Conservation (phyloP, 805 yeast genomes). For the Monosporozyma yasuniensis region DNA sequence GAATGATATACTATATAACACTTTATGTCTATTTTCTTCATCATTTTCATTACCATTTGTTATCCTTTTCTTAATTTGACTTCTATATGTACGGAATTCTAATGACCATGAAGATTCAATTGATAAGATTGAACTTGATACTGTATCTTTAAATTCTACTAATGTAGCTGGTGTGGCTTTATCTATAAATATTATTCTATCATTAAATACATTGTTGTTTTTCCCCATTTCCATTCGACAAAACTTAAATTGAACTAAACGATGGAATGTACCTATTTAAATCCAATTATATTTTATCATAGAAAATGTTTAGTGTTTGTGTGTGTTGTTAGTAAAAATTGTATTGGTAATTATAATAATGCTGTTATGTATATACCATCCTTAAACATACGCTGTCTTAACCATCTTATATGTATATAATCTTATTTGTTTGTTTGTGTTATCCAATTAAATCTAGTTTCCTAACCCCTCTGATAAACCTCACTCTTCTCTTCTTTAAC, state of each 20-base stretch:
- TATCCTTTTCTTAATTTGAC: constrained; percentile 12
- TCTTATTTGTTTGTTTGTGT: not conserved
- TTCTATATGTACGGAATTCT: constrained; percentile 25
- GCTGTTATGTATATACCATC: not conserved
- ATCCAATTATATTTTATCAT: too few species aligned
- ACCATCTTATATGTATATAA: not conserved
- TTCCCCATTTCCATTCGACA: too few species aligned
- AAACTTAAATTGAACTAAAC: too few species aligned
- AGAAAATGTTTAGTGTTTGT: constrained; percentile 2
- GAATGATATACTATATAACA: constrained; percentile 24
- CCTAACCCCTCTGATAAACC: too few species aligned
- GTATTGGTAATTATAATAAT: not conserved
- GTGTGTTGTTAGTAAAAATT: not conserved
- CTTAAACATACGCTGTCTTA: constrained; percentile 13
- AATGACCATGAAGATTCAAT: constrained; percentile 25
- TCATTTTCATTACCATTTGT: constrained; percentile 10
- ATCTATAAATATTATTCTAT: constrained; percentile 26
- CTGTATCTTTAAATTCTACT: constrained; percentile 23
- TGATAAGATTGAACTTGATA: constrained; percentile 18
- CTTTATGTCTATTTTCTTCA: constrained; percentile 9
- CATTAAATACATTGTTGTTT: not conserved
- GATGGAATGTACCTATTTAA: too few species aligned
- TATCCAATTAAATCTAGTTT: not conserved
- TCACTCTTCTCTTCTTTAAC: too few species aligned
- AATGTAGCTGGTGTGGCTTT: constrained; percentile 27